Percentiles rank a stretch among this genome's conserved stretches.
These are phyloP conservation scores for Przewalskia tangutica DNA, from an alignment of 257 asterid species.

Conservation along the genomic window DNA sequence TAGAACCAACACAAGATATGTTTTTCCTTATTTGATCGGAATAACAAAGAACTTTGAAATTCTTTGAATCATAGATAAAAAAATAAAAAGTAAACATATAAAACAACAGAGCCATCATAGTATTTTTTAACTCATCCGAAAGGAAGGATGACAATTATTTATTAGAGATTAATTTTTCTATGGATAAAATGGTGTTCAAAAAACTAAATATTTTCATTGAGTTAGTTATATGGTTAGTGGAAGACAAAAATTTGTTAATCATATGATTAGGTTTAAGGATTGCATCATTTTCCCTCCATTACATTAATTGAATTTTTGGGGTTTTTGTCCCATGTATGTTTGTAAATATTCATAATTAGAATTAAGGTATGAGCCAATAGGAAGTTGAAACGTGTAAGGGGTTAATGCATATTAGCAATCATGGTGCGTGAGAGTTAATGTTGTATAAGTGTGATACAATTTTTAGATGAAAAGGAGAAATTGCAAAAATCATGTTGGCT, in stretches of 20 bases:
- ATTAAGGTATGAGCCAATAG: neutral
- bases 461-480: neutral
- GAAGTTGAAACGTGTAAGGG: neutral
- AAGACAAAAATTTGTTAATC: neutral
- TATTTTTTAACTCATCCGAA: no score
- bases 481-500: neutral
- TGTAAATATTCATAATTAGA: neutral
- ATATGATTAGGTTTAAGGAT: conserved; percentile 6
- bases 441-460: neutral
- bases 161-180: neutral
- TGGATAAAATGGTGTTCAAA: neutral
- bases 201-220: neutral
- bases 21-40: no score
- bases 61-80: no score
- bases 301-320: neutral
- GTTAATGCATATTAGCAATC: neutral
- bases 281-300: neutral
- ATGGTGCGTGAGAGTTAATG: conserved; percentile 3
- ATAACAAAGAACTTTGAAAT: no score
- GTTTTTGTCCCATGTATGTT: neutral
- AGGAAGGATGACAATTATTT: neutral
- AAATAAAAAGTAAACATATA: no score
- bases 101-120: no score
- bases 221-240: conserved; percentile 3
- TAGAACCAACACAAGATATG: no score